These are phyloP conservation scores for Neurospora tetraspora DNA, from an alignment of 495 filamentous ascomycete species.

Conservation along the genomic window DNA sequence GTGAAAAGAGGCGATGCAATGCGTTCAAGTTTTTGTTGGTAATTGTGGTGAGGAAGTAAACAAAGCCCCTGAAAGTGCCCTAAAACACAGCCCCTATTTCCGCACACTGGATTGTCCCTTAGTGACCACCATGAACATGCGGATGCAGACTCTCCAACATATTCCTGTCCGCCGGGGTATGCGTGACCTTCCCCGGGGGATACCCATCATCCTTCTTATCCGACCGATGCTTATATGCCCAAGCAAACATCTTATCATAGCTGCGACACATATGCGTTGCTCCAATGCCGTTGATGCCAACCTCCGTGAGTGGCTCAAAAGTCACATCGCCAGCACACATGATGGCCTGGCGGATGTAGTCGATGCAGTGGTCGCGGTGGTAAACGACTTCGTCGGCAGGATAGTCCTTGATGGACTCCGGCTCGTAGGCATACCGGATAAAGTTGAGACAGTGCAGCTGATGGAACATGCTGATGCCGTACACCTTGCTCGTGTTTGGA, in stretches of 20 bases:
- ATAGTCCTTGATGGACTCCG: not conserved
- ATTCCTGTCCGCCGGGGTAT: not conserved
- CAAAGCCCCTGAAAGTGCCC: not conserved
- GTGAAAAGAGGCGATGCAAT: not conserved
- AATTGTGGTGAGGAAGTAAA: not conserved
- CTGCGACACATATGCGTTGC: conserved; percentile 2
- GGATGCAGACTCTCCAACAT: not conserved
- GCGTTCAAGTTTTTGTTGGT: not conserved
- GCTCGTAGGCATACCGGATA: conserved; percentile 3
- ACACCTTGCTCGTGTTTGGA: not conserved
- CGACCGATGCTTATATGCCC: conserved; percentile 2
- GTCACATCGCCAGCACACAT: conserved; percentile 25
- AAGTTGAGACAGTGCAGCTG: not conserved
- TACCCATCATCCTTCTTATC: conserved; percentile 1
- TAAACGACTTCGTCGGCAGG: not conserved
- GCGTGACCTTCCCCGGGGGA: not conserved
- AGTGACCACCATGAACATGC: not conserved
- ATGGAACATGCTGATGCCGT: not conserved
- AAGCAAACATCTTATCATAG: conserved; percentile 1
- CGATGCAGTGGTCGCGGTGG: conserved; percentile 23
- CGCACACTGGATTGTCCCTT: too few relatives aligned
- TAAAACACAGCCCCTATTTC: not conserved
- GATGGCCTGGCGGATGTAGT: conserved; percentile 19
- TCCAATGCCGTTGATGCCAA: conserved; percentile 1
- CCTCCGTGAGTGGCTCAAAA: conserved; percentile 2